Evolutionary conservation across 352 stramenopile genomes (phyloP).

Genomic region (Globisporangium cederbergense): DNA sequence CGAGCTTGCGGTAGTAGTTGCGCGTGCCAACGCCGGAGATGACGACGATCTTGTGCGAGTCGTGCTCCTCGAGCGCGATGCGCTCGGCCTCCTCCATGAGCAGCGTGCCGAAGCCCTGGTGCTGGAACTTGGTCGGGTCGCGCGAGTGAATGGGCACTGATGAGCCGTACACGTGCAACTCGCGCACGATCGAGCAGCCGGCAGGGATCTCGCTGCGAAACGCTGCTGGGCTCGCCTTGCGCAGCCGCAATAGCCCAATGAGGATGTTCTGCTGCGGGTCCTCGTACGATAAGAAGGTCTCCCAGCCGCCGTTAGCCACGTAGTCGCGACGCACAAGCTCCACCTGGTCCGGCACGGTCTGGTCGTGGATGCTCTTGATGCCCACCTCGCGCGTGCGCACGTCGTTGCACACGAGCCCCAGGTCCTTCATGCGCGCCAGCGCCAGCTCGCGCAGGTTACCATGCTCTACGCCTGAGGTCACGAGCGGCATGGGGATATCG

Average conservation of each 20-base stretch:
- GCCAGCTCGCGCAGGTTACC: conserved; percentile 94
- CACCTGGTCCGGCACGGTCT: conserved; percentile 92
- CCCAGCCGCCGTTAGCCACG: conserved; percentile 94
- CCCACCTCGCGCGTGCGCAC: conserved; percentile 95
- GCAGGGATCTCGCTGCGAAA: conserved; percentile 82
- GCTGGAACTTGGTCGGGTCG: conserved; percentile 96
- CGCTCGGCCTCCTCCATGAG: conserved; percentile 97
- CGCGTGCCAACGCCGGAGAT: conserved; percentile 95
- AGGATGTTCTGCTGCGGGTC: conserved; percentile 96
- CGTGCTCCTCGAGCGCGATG: conserved; percentile 94
- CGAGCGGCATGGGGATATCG: conserved; percentile 98
- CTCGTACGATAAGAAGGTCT: conserved; percentile 97
- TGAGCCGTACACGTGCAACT: conserved; percentile 97
- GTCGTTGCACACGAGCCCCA: conserved; percentile 92
- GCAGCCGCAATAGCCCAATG: conserved; percentile 92
- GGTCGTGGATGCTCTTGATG: conserved; percentile 97
- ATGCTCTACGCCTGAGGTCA: conserved; percentile 95
- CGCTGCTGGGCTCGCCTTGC: conserved; percentile 79
- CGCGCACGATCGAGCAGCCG: conserved; percentile 73
- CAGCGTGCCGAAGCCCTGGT: conserved; percentile 95
- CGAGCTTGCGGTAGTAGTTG: conserved; percentile 97
- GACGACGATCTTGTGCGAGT: conserved; percentile 94
- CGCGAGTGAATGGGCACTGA: conserved; percentile 92
- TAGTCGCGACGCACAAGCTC: conserved; percentile 96
- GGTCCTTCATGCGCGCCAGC: conserved; percentile 90